Evolutionary conservation across 2,329 filamentous ascomycete species (phyloP), one percentile per base, ranked within the genome.

Genomic region (Polychaeton citri): DNA sequence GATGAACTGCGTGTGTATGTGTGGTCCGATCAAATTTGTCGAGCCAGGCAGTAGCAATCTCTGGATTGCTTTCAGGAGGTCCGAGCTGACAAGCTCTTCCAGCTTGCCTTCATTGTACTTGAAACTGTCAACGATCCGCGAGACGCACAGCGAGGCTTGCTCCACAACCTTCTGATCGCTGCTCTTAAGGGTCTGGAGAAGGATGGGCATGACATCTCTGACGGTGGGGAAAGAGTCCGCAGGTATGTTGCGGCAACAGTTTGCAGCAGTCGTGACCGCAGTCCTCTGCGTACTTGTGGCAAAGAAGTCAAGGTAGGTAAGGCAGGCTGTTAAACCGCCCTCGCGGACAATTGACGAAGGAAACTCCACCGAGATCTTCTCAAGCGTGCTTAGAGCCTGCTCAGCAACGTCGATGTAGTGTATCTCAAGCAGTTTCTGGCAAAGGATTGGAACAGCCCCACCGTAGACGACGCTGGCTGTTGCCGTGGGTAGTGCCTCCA

Each of bases 341-440:
- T 96, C 90, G 35, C 87, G 81, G 31, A 98, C 90, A 48, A 98
- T 98, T 38, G 84, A 86, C 3, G 82, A 79, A 2, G 90, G 90
- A 53, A 94, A 98, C 54, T 98, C 90, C 38, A 88, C 76, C 0
- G 90, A 98, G 34, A 98, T 95, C 62, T 96, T 98, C 56, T 96
- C 87, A 36, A 98, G 67, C 0, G 90, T 98, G 64, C 86, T 98
- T 34, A 98, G 65, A 39, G 90, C 86, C 63, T 98, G 92, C 62
- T 98, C 90, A 24, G 92, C 92, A 36, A 98, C 69, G 58, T 98
- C 90, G 55, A 98, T 98, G 58, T 88, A 98, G 42, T 88, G 81
- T 32, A 96, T 96, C 60, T 96, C 87, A 41, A 96, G 69, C 19
- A 98, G 69, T 61, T 96, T 98, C 54, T 88, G 83, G 62, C 90